Evolutionary conservation across 1,284 basidiomycete species (phyloP).

Genomic region (Peniophora sp.): DNA sequence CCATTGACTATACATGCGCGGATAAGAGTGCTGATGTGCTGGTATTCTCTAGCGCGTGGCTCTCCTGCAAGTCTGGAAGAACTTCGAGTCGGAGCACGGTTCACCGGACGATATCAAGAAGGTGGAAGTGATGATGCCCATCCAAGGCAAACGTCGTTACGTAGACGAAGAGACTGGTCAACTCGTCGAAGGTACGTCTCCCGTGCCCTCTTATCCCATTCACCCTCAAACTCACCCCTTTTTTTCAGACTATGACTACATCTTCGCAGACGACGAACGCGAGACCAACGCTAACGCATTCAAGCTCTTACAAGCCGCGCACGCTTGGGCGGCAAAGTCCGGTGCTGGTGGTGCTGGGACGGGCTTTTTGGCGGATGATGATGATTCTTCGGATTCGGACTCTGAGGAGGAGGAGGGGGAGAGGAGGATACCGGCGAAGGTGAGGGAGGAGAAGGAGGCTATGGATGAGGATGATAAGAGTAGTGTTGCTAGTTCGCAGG

Average conservation of each 20-base stretch:
- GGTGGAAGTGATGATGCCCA: constrained; percentile 87
- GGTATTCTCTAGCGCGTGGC: constrained; percentile 65
- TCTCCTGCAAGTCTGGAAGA: constrained; percentile 89
- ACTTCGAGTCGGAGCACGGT: constrained; percentile 79
- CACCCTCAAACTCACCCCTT: not conserved
- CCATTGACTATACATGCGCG: not conserved
- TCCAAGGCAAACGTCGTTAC: constrained; percentile 80
- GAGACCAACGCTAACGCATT: constrained; percentile 88
- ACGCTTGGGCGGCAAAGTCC: constrained; percentile 59
- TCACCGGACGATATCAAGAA: constrained; percentile 58
- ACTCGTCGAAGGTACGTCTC: constrained; percentile 71
- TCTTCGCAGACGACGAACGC: constrained; percentile 91
- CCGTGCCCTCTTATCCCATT: not conserved
- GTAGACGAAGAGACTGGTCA: constrained; percentile 81
- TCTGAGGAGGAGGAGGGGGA: constrained; percentile 5
- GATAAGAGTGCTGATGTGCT: not conserved
- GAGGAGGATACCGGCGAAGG: constrained; percentile 6
- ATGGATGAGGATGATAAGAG: constrained; percentile 18
- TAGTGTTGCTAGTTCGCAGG: constrained; percentile 27
- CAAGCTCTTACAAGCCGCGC: constrained; percentile 91
- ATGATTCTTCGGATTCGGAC: constrained; percentile 1
- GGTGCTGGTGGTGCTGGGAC: constrained; percentile 16
- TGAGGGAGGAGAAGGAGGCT: constrained; percentile 3
- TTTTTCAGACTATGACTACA: constrained; percentile 79
- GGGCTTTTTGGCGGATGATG: constrained; percentile 2